Base-by-base conservation (phyloP, 2,329 filamentous ascomycete species). In the Ambrosiella xylebori region DNA sequence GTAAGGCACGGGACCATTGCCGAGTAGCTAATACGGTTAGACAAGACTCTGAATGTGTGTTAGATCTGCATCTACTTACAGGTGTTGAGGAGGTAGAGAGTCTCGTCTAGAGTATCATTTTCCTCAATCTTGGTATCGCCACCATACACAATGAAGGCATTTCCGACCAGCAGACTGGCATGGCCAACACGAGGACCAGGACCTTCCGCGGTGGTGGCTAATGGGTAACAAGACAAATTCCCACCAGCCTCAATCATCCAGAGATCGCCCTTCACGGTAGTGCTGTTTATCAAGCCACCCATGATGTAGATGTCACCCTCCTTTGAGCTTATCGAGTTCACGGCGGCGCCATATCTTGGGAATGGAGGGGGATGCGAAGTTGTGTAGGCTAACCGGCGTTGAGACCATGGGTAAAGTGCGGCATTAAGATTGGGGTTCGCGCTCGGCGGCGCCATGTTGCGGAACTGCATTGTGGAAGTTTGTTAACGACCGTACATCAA, bases 121-220 rank as follows among this genome's bases (percentile, higher is more conserved):
- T 97, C 93, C 58, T 96, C 89, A 68, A 95, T 85, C 71, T 98
- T 98, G 56, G 93, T 98, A 69, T 98, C 94, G 67, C 93, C 93
- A 54, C 93, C 94, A 67, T 97, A 98, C 11, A 98, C 93, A 64
- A 98, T 98, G 69, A 97, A 98, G 0, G 93, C 93, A 70, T 98
- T 98, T 59, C 94, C 94, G 57, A 98, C 93, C 13, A 98, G 77
- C 65, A 98, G 75, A 74, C 90, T 94, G 17, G 91, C 79, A 72
- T 98, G 93, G 2, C 93, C 93, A 56, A 98, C 93, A 73, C 93
- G 81, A 1, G 94, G 93, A 3, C 93, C 90, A 1, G 93, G 94
- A 0, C 93, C 93, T 70, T 98, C 93, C 17, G 89, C 86, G 0
- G 89, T 93, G 0, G 93, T 96, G 9, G 86, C 81, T 58, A 98